Evolutionary conservation across 139 green algal species (phyloP).

Genomic region (Chlorella sp.): DNA sequence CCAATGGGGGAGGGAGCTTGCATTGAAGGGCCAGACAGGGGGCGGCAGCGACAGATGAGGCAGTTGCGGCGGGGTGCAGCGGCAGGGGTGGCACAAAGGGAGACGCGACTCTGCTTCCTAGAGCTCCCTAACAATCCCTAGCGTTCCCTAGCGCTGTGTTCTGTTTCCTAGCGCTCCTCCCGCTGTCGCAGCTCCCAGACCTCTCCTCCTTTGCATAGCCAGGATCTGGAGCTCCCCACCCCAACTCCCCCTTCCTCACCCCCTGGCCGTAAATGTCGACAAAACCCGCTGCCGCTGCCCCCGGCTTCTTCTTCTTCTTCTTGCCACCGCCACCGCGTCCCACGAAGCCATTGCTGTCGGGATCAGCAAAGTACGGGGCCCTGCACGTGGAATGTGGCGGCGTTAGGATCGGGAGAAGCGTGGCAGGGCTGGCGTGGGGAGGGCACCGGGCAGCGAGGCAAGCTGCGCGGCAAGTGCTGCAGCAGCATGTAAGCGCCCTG

Average conservation of each 20-base stretch:
- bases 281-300: constrained; percentile 5
- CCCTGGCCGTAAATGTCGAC: constrained; percentile 23
- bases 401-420: neutral
- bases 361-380: constrained; percentile 24
- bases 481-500: too few species aligned
- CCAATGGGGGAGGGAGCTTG: too few species aligned
- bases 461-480: neutral
- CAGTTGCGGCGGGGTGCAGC: too few species aligned
- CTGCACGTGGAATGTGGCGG: neutral
- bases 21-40: too few species aligned
- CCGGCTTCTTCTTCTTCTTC: constrained; percentile 29
- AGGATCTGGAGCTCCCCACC: neutral
- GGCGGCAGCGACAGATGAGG: too few species aligned
- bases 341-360: neutral
- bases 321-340: neutral
- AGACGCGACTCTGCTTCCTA: neutral
- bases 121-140: too few species aligned
- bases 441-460: neutral
- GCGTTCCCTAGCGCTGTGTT: too few species aligned
- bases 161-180: too few species aligned
- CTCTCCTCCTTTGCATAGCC: neutral
- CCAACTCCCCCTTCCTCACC: neutral
- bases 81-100: too few species aligned
- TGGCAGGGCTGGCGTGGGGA: neutral
- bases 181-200: neutral